Evolutionary conservation across 2,329 filamentous ascomycete genomes (phyloP).

Genomic region (Calonectria henricotiae): DNA sequence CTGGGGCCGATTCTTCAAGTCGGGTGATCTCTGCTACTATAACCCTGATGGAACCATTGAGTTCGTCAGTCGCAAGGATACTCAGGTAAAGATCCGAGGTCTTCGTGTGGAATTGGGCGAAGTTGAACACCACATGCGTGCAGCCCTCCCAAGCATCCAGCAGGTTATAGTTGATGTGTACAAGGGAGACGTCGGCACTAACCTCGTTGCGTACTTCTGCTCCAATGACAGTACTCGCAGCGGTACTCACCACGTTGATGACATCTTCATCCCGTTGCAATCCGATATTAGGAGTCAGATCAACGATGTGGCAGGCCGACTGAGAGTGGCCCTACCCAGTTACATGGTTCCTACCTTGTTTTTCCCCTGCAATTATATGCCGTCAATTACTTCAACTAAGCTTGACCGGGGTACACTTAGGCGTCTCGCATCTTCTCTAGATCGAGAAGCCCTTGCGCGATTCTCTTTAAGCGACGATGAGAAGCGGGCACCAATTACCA

Average conservation of each 20-base stretch:
- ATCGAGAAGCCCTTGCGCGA: constrained; percentile 15
- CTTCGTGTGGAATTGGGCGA: constrained; percentile 65
- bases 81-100: constrained; percentile 72
- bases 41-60: constrained; percentile 57
- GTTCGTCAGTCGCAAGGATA: constrained; percentile 68
- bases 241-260: constrained; percentile 2
- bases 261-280: not conserved
- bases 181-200: not conserved
- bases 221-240: not conserved
- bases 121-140: constrained; percentile 38
- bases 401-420: constrained; percentile 39
- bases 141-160: not conserved
- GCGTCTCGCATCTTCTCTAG: constrained; percentile 26
- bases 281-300: constrained; percentile 11
- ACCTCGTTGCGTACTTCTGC: not conserved
- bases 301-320: not conserved
- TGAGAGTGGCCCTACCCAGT: constrained; percentile 30
- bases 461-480: not conserved
- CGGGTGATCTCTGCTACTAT: constrained; percentile 51
- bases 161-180: constrained; percentile 27
- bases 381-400: constrained; percentile 42
- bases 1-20: constrained; percentile 42
- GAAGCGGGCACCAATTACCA: not conserved
- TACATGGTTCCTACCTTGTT: constrained; percentile 46
- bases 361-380: constrained; percentile 38